phyloP scores from a whole-genome alignment of 2,329 filamentous ascomycete species.

The Aspergillus alliaceus region DNA sequence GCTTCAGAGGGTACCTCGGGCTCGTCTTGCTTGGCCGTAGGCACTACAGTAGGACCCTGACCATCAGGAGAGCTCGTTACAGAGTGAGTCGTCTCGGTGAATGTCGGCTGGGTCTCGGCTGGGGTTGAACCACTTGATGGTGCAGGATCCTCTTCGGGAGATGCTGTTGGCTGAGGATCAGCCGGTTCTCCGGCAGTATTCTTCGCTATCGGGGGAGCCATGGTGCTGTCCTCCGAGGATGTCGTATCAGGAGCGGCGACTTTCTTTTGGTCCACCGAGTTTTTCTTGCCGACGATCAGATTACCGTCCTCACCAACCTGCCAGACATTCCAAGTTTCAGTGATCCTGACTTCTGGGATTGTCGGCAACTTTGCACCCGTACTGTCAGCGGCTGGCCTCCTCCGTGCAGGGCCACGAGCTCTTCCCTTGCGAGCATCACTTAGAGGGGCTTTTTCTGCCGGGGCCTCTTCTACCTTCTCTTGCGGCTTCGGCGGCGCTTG shows the following conservation, averaged over 20 bases:
- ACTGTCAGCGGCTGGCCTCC: conserved; percentile 64
- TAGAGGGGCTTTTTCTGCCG: conserved; percentile 74
- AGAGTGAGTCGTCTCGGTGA: conserved; percentile 3
- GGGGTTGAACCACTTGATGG: conserved; percentile 2
- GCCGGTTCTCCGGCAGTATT: conserved; percentile 35
- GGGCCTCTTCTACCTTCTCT: conserved; percentile 62
- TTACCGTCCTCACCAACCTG: conserved; percentile 35
- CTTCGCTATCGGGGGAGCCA: conserved; percentile 33
- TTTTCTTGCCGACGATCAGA: conserved; percentile 28
- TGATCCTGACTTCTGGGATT: conserved; percentile 40
- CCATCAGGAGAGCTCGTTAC: conserved; percentile 4
- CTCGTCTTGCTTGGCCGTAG: background rate
- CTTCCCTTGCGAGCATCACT: conserved; percentile 86
- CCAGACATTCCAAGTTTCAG: conserved; percentile 44
- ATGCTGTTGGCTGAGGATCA: conserved; percentile 25
- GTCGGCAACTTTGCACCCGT: conserved; percentile 41
- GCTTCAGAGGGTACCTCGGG: conserved; percentile 4
- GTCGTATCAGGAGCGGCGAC: conserved; percentile 14
- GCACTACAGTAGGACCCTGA: background rate
- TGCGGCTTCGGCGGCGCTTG: conserved; percentile 69
- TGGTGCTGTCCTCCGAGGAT: conserved; percentile 11
- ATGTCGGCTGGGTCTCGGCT: conserved; percentile 2
- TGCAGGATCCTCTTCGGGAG: conserved; percentile 5
- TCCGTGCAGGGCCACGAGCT: conserved; percentile 80
- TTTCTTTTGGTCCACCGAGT: conserved; percentile 15